Evolutionary conservation across 495 filamentous ascomycete species (phyloP), one percentile per base, ranked within the genome.

Genomic region (Bathelium albidoporum): DNA sequence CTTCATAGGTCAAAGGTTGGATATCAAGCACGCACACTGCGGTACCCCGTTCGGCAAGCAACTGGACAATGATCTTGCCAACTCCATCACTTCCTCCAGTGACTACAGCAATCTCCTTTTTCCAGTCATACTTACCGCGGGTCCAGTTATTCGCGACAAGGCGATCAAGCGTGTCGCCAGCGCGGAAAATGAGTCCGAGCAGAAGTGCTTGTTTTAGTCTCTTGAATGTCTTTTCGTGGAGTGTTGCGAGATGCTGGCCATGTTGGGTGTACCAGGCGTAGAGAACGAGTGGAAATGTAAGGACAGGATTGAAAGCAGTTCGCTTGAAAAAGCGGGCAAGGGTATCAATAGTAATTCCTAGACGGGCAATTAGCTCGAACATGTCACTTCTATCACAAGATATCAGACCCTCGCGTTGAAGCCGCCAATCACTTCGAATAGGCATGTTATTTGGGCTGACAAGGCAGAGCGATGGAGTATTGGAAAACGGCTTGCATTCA

Each of bases 41-140:
- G 64, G 86, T 78, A 1, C 79, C 79, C 39, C 69, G 70, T 66
- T 83, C 79, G 7, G 81, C 84, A 1, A 91, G 76, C 18, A 85
- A 71, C 61, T 78, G 75, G 4, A 87, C 87, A 7, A 89, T 75
- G 11, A 79, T 72, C 26, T 77, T 80, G 11, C 88, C 87, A 67
- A 90, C 89, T 0, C 87, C 88, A 59, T 80, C 81, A 52, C 84
- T 83, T 5, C 87, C 88, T 16, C 88, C 88, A 0, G 87, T 90
- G 55, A 90, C 78, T 22, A 90, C 73, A 9, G 88, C 82, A 58
- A 90, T 79, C 74, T 91, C 88, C 64, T 80, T 78, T 32, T 77
- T 73, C 85, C 87, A 90, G 75, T 87, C 80, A 55, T 55, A 55
- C 16, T 55, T 29, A 20, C 29, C 49, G 4, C 24, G 26, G 7